Evolutionary conservation across 1,139 yeast genomes (phyloP).

Genomic region (Petasospora rhodanensis): DNA sequence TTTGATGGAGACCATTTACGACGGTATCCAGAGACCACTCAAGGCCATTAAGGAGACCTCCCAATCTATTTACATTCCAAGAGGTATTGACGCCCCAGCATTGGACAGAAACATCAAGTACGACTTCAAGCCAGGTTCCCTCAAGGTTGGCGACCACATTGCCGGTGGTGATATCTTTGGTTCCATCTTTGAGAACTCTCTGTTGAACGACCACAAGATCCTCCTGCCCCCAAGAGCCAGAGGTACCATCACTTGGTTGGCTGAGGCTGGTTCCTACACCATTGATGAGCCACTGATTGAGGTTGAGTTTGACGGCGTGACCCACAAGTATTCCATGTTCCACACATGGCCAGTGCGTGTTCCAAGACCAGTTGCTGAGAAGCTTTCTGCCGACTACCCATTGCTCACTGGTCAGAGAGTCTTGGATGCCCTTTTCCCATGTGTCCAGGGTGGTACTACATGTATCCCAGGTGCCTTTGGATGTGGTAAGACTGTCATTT

Average conservation of each 20-base stretch:
- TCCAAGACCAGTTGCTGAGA: constrained; percentile 97
- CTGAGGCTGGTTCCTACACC: constrained; percentile 84
- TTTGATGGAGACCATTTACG: constrained; percentile 96
- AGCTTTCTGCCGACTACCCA: constrained; percentile 89
- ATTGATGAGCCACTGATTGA: constrained; percentile 88
- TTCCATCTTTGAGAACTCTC: constrained; percentile 86
- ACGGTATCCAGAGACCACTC: constrained; percentile 98
- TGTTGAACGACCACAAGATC: constrained; percentile 88
- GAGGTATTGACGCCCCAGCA: constrained; percentile 97
- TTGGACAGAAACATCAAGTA: constrained; percentile 75
- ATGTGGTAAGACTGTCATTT: constrained; percentile 98
- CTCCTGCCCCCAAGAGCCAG: constrained; percentile 96
- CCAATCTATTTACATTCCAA: constrained; percentile 92
- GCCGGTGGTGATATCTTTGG: constrained; percentile 98
- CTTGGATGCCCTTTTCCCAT: constrained; percentile 93
- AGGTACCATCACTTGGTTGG: constrained; percentile 91
- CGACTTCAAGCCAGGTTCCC: constrained; percentile 76
- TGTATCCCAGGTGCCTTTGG: constrained; percentile 99
- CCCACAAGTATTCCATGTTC: constrained; percentile 81
- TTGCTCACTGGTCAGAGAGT: constrained; percentile 98
- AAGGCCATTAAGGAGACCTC: constrained; percentile 83
- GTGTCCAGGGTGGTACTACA: constrained; percentile 99
- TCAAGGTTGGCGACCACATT: constrained; percentile 94
- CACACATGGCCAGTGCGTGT: constrained; percentile 99
- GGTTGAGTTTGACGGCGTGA: constrained; percentile 90